Base-by-base conservation (phyloP, 805 yeast species). In the Maudiozyma serrabonitensis region DNA sequence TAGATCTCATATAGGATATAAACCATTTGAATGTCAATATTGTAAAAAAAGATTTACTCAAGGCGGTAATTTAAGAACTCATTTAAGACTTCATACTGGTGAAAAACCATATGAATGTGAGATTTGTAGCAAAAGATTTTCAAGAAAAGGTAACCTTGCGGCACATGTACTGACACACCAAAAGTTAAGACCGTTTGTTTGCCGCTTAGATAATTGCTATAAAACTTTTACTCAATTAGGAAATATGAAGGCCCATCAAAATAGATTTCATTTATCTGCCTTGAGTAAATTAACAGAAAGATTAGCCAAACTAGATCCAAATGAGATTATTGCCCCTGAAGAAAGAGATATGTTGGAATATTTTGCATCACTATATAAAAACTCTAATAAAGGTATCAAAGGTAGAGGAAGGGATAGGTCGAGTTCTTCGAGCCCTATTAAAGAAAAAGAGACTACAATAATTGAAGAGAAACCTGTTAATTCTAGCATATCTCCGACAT, bases 231-330 rank as follows among this genome's bases (percentile, higher is more conserved):
- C 96, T 0, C 98, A 91, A 70, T 72, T 90, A 56, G 97, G 97
- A 2, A 91, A 91, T 61, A 75, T 91, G 72, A 90, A 91, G 67
- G 85, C 95, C 0, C 98, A 91, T 65, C 98, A 91, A 62, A 91
- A 90, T 67, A 75, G 89, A 57, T 88, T 89, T 62, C 98, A 89
- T 65, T 67, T 79, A 53, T 78, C 78, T 8, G 81, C 95, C 0
- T 71, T 91, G 53, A 80, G 79, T 54, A 72, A 71, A 40, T 70
- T 88, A 61, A 86, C 93, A 1, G 78, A 73, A 53, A 77, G 75
- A 55, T 67, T 85, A 53, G 88, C 90, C 0, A 82, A 80, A 53
- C 64, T 82, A 43, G 78, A 81, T 18, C 75, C 78, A 2, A 69
- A 70, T 51, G 66, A 68, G 46, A 56, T 58, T 21, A 69, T 81